These are phyloP conservation scores for Kwoniella sp. DNA, from an alignment of 768 basidiomycete genomes.

Conservation along the genomic window DNA sequence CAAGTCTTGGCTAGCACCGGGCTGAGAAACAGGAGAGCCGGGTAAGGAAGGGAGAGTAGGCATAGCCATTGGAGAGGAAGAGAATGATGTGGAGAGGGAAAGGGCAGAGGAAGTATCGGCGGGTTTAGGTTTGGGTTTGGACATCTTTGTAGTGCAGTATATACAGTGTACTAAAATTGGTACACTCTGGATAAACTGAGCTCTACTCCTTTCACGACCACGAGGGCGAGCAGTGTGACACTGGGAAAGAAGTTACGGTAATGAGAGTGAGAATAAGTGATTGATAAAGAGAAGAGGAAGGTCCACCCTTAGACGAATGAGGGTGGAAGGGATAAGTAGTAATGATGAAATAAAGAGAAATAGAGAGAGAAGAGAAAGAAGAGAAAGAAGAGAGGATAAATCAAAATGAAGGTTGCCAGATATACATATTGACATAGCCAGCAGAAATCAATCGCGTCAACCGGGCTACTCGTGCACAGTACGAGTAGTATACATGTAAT, in stretches of 20 bases:
- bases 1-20: not conserved
- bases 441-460: conserved; percentile 24
- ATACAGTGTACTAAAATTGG: too few relatives aligned
- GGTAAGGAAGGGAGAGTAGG: not conserved
- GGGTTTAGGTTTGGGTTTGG: not conserved
- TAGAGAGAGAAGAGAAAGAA: conserved; percentile 17
- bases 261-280: too few relatives aligned
- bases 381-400: conserved; percentile 9
- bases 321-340: not conserved
- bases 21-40: not conserved
- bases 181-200: too few relatives aligned
- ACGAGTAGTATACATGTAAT: too few relatives aligned
- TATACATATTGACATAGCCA: not conserved
- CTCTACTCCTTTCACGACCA: too few relatives aligned
- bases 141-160: conserved; percentile 6
- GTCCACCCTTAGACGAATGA: not conserved
- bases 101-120: conserved; percentile 8
- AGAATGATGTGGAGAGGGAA: not conserved
- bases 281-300: not conserved
- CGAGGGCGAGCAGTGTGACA: too few relatives aligned
- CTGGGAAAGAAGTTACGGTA: too few relatives aligned
- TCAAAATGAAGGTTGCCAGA: not conserved
- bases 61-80: not conserved
- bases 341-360: conserved; percentile 4
- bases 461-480: not conserved